Evolutionary conservation across 371 early-diverging fungal genomes (phyloP), one percentile per base, ranked within the genome.

Genomic region (Mortierella sp.): DNA sequence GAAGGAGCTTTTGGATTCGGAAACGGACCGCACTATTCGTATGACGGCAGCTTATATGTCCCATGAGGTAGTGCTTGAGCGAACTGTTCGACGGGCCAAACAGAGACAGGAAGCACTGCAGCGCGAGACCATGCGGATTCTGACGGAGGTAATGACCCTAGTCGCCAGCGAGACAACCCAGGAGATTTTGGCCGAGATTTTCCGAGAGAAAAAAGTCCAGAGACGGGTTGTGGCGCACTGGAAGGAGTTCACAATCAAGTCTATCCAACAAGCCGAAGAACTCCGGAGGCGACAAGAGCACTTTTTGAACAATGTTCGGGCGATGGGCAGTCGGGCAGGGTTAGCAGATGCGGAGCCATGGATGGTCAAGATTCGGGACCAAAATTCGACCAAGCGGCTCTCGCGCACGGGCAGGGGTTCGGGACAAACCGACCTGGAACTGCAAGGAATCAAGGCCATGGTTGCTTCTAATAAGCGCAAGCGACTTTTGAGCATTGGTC

Each of bases 251-350:
- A 70, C 83, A 16, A 39, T 14, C 11, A 55, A 61, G 61, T 64
- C 66, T n/a, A 68, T 64, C n/a, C 61, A 66, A 24, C 72, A 79
- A 14, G 75, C 78, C 0, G 75, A 75, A 19, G 83, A 83, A n/a
- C 75, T 78, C 34, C 61, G 66, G 39, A 67, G 79, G 41, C 68
- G 75, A 16, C 75, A 72, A 24, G 78, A 75, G 22, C 75, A 77
- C 41, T 77, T 78, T 53, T 47, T 83, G 64, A 31, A 39, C 19
- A 78, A 78, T 40, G 75, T 83, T 13, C 74, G 77, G 3, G 78
- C 83, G 6, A 78, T 78, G 83, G 66, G 68, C 63, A 83, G 79
- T 50, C 68, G 78, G 11, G 78, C 79, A 13, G 79, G 83, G 2
- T 52, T 83, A 4, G 45, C 22, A 5, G 79, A 73, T 58, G 58